phyloP scores from a whole-genome alignment of 768 basidiomycete genomes.

The Suillus subalutaceus region DNA sequence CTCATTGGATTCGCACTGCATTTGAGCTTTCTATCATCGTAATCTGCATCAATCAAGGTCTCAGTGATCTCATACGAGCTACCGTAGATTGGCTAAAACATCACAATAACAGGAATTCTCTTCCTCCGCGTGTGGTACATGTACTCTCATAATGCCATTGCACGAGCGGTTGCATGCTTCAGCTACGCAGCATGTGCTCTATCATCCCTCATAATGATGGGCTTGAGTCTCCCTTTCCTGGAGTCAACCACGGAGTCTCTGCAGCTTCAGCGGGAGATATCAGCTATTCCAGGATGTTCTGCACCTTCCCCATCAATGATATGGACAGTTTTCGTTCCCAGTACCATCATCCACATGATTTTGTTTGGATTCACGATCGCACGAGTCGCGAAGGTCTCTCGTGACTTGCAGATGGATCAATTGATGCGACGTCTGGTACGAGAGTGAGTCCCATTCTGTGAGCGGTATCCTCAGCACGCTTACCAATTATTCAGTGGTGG shows the following conservation, averaged over 20 bases:
- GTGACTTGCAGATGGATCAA: not conserved
- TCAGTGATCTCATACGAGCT: not conserved
- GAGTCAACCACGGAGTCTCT: not conserved
- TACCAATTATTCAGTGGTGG: conserved; percentile 5
- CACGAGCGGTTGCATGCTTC: conserved; percentile 5
- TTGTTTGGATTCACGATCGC: conserved; percentile 13
- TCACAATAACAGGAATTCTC: conserved; percentile 10
- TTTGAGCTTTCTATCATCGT: conserved; percentile 11
- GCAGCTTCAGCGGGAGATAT: not conserved
- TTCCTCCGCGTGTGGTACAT: conserved; percentile 18
- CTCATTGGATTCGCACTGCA: conserved; percentile 2
- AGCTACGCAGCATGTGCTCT: conserved; percentile 11
- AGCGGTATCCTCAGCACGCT: not conserved
- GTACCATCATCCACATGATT: conserved; percentile 10
- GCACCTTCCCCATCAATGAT: conserved; percentile 9
- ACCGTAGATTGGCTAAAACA: not conserved
- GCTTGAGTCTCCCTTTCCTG: not conserved
- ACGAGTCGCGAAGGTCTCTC: conserved; percentile 1
- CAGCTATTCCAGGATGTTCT: conserved; percentile 9
- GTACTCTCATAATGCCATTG: conserved; percentile 10
- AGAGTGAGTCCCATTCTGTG: conserved; percentile 10
- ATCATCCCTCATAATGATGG: not conserved
- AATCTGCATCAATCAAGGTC: conserved; percentile 16
- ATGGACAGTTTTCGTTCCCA: conserved; percentile 13
- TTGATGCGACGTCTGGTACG: conserved; percentile 9